Base-by-base conservation (phyloP, 169 alveolate species). In the Ophryocystis elektroscirrha region DNA sequence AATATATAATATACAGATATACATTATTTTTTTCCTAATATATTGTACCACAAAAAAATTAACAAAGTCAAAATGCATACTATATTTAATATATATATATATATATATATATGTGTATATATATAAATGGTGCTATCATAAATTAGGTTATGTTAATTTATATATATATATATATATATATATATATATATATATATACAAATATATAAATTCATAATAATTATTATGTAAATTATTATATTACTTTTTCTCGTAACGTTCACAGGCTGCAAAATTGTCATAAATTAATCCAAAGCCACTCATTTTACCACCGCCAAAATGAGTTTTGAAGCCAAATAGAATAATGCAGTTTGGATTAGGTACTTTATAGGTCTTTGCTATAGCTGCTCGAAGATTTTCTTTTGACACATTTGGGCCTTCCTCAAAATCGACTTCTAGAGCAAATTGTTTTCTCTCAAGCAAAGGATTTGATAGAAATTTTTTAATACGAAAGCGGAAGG, bases 231-330 rank as follows among this genome's bases (percentile, higher is more conserved):
- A n/a, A n/a, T n/a, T n/a, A n/a, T n/a, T n/a, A n/a, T n/a, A n/a
- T n/a, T n/a, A 81, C 49, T 65, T 74, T 50, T 63, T 72, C 50
- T 83, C 93, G 63, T 76, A 83, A 32, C 72, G 65, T 71, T 78
- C 78, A 22, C 77, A 81, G 25, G 84, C 79, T 27, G 75, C 82
- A 42, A 80, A 57, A 59, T 68, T 74, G 69, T 86, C 91, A 52
- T 86, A 86, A 71, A 88, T 78, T 56, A 78, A 64, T 18, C 95
- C 92, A 63, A 83, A 83, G 9, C 96, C 96, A 15, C 87, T 71
- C 48, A 93, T 72, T 52, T 85, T 69, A 20, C 96, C 96, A 20
- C 96, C 96, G 35, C 96, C 96, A 66, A 84, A 88, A 48, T 79
- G 79, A 20, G 91, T 80, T 71, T 84, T 80, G 62, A 88, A 73